phyloP scores from a whole-genome alignment of 2,329 filamentous ascomycete genomes.

The Torrubiella hemipterigena region DNA sequence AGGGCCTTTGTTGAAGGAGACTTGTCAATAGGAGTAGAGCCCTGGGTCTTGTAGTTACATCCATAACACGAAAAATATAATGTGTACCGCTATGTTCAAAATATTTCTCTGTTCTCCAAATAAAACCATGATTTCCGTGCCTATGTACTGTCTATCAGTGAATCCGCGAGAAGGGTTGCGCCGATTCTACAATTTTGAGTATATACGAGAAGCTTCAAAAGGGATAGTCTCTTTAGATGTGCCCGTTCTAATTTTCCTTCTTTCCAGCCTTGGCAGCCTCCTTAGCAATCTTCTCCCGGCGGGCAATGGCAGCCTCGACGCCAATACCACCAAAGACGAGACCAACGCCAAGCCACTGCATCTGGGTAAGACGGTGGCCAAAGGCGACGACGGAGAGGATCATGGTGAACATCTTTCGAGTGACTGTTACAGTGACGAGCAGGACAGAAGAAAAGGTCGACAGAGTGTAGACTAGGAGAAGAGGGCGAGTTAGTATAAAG shows the following conservation, averaged over 20 bases:
- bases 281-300: slow-evolving; percentile 75
- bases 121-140: too few relatives aligned
- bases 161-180: too few relatives aligned
- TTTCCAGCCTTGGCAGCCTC: slow-evolving; percentile 46
- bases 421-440: slow-evolving; percentile 92
- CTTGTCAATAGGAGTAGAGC: too few relatives aligned
- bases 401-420: slow-evolving; percentile 99
- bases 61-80: too few relatives aligned
- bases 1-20: too few relatives aligned
- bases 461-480: slow-evolving; percentile 63
- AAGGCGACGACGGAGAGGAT: slow-evolving; percentile 91
- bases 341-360: slow-evolving; percentile 87
- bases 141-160: too few relatives aligned
- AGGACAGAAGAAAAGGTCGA: slow-evolving; percentile 85
- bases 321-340: slow-evolving; percentile 94
- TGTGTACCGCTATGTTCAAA: too few relatives aligned
- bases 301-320: slow-evolving; percentile 72
- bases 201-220: too few relatives aligned
- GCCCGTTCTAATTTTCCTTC: slow-evolving; percentile 3
- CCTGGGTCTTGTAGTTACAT: too few relatives aligned
- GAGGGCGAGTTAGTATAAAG: slow-evolving; percentile 10
- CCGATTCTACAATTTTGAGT: too few relatives aligned
- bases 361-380: slow-evolving; percentile 72
- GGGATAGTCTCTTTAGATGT: too few relatives aligned
- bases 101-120: too few relatives aligned